Evolutionary conservation across 768 basidiomycete genomes (phyloP), one percentile per base, ranked within the genome.

Genomic region (Calvatia gigantea): DNA sequence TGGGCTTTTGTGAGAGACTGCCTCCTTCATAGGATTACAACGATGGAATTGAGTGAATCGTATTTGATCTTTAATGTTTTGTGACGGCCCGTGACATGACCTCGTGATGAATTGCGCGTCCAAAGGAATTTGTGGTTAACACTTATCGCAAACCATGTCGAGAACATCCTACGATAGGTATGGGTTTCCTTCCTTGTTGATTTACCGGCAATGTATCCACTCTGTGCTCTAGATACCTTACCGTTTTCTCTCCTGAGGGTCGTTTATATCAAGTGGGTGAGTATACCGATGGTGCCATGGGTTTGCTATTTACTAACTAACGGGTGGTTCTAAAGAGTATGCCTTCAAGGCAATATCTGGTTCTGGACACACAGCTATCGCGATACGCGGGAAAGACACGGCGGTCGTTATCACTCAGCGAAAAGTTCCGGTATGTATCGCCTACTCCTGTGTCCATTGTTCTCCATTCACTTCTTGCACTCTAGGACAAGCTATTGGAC

Each of bases 321-420:
- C 56, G 32, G n/a, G 57, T 59, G 27, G 29, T 44, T 58, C 14
- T 33, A 4, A 64, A 98, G 95, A 98, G 76, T 98, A 98, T 80
- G 96, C 97, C 25, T 98, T 98, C 87, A 99, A 98, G 73, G 97
- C 97, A 45, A 98, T 98, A 70, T 93, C 94, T 59, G 94, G 93
- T 53, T 94, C 94, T 1, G 96, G 94, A 1, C 93, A 98, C 66
- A 98, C 97, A 1, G 85, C 96, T 1, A 81, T 99, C 48, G 82
- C 95, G 15, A 89, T 98, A 42, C 78, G 96, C 65, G 97, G 97
- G 15, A 91, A 91, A 70, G 95, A 98, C 63, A 96, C 94, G 4
- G 81, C 89, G 4, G 94, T 98, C 6, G 90, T 98, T 38, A 94
- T 99, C 64, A 98, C 96, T 19, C 97, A 98, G 76, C 94, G 94